Base-by-base conservation (phyloP, 2,329 filamentous ascomycete genomes). In the Trichoderma polysporum region DNA sequence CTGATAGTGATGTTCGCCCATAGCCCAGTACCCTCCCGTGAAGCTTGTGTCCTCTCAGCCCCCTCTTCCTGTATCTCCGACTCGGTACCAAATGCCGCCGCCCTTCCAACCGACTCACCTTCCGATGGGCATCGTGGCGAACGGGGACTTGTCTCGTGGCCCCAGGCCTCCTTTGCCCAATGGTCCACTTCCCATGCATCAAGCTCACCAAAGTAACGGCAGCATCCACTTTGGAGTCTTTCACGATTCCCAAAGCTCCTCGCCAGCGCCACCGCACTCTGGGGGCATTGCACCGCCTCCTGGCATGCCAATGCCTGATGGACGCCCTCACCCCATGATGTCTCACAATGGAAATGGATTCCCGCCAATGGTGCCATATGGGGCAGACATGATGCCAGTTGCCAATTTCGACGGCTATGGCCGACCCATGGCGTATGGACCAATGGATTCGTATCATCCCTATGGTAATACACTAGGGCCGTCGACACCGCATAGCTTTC, bases 401-500 rank as follows among this genome's bases (percentile, higher is more conserved):
- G 73, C 71, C 4, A 73, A 71, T 25, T 76, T 81, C 25, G 80
- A 82, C 61, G 74, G 66, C 49, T 81, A 77, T 52, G 79, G 77
- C 8, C 74, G 79, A 56, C 79, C 77, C 22, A 74, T 80, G 68
- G 73, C 71, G 17, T 80, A 75, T 63, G 74, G 73, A 9, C 77
- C 75, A 8, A 70, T 76, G 62, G 79, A 81, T 35, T 71, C 79
- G 9, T 78, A 77, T 65, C 72, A 70, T 50, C 71, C 73, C 5
- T 74, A 77, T 67, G 74, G 73, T 27, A 77, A 76, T 69, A 79
- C 77, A 70, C 85, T 85, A 72, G 84, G 83, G 3, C 84, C 86
- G 2, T 82, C 84, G 1, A 87, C 86, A 2, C 84, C 86, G 4
- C 86, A 86, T 69, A 89, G 86, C 75, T 87, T 87, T 72, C 87